Conservation (phyloP, 352 stramenopile species). For the Phytopythium cucurbitacearum region DNA sequence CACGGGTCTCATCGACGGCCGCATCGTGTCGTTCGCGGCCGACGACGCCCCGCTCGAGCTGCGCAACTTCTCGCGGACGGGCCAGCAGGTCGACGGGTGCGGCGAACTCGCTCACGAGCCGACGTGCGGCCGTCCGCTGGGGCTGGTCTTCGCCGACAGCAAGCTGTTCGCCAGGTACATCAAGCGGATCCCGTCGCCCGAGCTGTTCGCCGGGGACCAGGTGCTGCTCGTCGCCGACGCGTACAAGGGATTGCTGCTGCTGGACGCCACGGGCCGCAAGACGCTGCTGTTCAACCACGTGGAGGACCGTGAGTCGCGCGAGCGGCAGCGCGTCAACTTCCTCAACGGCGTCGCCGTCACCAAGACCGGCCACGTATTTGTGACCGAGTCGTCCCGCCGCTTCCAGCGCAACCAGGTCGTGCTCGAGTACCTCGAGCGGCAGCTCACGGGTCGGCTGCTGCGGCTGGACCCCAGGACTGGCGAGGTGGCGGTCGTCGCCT, state of each 20-base stretch:
- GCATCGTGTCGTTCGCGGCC: conserved; percentile 36
- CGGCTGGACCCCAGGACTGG: conserved; percentile 33
- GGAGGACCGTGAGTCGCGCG: conserved; percentile 17
- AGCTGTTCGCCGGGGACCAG: conserved; percentile 37
- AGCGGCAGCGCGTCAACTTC: conserved; percentile 24
- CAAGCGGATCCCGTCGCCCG: conserved; percentile 31
- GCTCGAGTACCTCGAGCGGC: conserved; percentile 44
- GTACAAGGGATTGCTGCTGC: conserved; percentile 52
- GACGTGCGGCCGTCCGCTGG: conserved; percentile 46
- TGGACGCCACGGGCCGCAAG: conserved; percentile 47
- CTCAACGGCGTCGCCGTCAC: conserved; percentile 44
- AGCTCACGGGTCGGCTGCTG: conserved; percentile 41
- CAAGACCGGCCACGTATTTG: conserved; percentile 41
- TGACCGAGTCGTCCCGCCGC: conserved; percentile 48
- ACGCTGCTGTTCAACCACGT: conserved; percentile 52
- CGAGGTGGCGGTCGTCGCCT: conserved; percentile 20
- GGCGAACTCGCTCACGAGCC: conserved; percentile 28
- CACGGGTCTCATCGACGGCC: conserved; percentile 46
- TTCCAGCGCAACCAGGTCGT: conserved; percentile 41
- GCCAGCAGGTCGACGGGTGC: conserved; percentile 24
- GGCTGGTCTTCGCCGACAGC: conserved; percentile 35
- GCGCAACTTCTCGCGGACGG: conserved; percentile 45
- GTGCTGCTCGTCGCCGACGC: conserved; percentile 61
- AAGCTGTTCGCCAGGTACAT: conserved; percentile 36
- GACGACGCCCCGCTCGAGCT: conserved; percentile 20